Percentiles rank a stretch among this genome's conserved stretches.
These are phyloP conservation scores for Exutisphaerella laricina DNA, from an alignment of 2,329 filamentous ascomycete genomes.

Conservation along the genomic window DNA sequence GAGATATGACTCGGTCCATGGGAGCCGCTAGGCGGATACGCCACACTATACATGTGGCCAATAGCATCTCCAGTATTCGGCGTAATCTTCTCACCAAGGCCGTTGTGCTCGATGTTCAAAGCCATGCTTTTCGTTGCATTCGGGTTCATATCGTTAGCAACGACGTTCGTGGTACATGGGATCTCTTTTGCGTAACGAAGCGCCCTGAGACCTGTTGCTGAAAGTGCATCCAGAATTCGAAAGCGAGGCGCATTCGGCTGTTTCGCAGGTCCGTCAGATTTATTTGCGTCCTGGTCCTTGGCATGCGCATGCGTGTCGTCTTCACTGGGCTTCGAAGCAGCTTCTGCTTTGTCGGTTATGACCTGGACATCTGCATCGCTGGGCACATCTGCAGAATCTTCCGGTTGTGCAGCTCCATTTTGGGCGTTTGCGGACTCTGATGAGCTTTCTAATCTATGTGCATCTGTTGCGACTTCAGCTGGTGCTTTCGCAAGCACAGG, in stretches of 20 bases:
- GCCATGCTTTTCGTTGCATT: slow-evolving; percentile 57
- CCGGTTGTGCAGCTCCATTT: not conserved
- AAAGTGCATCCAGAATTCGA: slow-evolving; percentile 89
- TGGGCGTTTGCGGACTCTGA: not conserved
- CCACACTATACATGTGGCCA: slow-evolving; percentile 74
- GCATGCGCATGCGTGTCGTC: no score
- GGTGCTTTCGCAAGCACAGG: not conserved
- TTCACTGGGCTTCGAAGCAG: not conserved
- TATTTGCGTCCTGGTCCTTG: not conserved
- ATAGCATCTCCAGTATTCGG: slow-evolving; percentile 77
- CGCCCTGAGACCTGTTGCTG: slow-evolving; percentile 85
- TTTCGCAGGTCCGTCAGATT: not conserved
- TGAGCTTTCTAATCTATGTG: not conserved
- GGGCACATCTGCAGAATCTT: no score
- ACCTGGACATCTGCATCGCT: no score
- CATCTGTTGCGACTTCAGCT: not conserved
- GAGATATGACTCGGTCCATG: slow-evolving; percentile 35
- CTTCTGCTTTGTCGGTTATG: no score
- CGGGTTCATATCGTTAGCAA: slow-evolving; percentile 79
- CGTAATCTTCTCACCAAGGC: slow-evolving; percentile 62
- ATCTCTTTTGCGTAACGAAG: slow-evolving; percentile 89
- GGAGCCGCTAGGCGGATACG: slow-evolving; percentile 30
- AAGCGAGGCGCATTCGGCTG: slow-evolving; percentile 46
- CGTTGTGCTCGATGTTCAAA: slow-evolving; percentile 79
- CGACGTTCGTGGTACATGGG: slow-evolving; percentile 43